Evolutionary conservation across 2,329 filamentous ascomycete genomes (phyloP).

Genomic region (Fusarium sp.): DNA sequence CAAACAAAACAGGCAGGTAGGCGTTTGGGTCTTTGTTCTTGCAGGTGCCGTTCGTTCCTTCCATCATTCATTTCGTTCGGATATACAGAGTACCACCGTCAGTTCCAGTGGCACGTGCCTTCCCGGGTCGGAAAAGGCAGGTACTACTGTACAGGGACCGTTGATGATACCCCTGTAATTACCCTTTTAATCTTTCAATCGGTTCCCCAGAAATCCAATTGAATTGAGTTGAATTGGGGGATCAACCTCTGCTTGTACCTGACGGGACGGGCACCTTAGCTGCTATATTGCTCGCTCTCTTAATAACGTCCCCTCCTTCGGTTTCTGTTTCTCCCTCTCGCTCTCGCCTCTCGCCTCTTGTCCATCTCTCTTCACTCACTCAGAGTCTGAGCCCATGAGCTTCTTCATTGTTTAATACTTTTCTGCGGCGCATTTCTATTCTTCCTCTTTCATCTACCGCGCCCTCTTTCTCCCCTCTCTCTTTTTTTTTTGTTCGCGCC

Average conservation of each 20-base stretch:
- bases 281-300: not conserved
- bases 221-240: slow-evolving; percentile 8
- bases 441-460: slow-evolving; percentile 3
- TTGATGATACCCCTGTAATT: slow-evolving; percentile 31
- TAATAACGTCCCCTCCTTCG: slow-evolving; percentile 30
- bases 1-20: not conserved
- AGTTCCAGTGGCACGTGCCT: slow-evolving; percentile 34
- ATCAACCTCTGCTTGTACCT: not conserved
- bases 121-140: slow-evolving; percentile 32
- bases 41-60: slow-evolving; percentile 13
- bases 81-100: slow-evolving; percentile 15
- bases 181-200: slow-evolving; percentile 13
- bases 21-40: slow-evolving; percentile 16
- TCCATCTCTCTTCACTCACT: slow-evolving; percentile 3
- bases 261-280: not conserved
- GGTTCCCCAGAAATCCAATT: slow-evolving; percentile 36
- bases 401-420: slow-evolving; percentile 8
- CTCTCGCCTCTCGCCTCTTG: slow-evolving; percentile 21
- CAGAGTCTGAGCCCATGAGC: slow-evolving; percentile 5
- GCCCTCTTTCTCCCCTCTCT: slow-evolving; percentile 5
- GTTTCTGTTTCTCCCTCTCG: slow-evolving; percentile 4
- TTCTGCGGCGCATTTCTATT: slow-evolving; percentile 4
- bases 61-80: not conserved
- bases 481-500: slow-evolving; percentile 7
- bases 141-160: slow-evolving; percentile 31